Evolutionary conservation across 2,329 filamentous ascomycete species (phyloP), one percentile per base, ranked within the genome.

Genomic region (Pseudogymnoascus sp.): DNA sequence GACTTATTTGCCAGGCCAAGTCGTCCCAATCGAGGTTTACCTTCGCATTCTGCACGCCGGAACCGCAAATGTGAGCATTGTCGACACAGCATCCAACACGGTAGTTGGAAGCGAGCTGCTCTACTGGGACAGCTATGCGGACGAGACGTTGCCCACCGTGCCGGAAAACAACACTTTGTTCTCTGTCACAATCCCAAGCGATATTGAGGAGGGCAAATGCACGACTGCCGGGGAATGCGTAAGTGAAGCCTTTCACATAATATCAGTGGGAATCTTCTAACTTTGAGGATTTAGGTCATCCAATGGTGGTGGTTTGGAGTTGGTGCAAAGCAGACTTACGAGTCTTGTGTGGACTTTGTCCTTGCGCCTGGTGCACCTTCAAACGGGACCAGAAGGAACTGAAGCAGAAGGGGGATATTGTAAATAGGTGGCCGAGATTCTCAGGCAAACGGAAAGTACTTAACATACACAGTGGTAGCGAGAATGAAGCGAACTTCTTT

Each of bases 291-390:
- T 64, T 82, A 82, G 69, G 80, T 82, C 6, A 76, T 85, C 56
- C 82, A 83, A 70, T 82, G 81, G 77, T 82, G 71, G 72, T 83
- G 81, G 82, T 74, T 82, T 66, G 80, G 80, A 7, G 68, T 74
- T 13, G 70, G 69, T 42, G 77, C 82, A 60, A 71, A 80, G 66
- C 82, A 84, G 77, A 83, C 81, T n/a, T 84, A 84, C 70, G 80
- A 83, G 74, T 76, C 76, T 61, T 84, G 82, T 70, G 74, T 84
- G 63, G 82, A 84, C 71, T 83, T 84, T 21, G 60, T 63, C 9
- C 64, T 68, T 7, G 40, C 60, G 9, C 62, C 21, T 19, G 17
- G 19, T 26, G 35, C 62, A 1, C 26, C 26, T 11, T 53, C 26
- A 11, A 53, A 15, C 46, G 15, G 26, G n/a, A 31, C 26, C 3